phyloP scores from a whole-genome alignment of 164 flowering plant genomes.

The Platanus orientalis region DNA sequence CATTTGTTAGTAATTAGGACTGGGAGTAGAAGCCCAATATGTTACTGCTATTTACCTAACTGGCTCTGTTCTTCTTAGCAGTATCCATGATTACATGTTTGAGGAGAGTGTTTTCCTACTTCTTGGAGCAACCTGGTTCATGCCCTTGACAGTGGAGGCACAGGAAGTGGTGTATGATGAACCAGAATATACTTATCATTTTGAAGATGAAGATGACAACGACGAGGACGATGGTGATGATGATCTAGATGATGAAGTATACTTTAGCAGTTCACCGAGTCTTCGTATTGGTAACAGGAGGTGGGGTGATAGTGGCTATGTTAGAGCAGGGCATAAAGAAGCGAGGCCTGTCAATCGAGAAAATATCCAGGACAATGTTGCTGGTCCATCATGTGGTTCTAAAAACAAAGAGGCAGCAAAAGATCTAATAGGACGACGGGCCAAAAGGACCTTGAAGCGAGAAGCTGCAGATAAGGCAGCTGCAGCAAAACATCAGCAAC shows the following conservation, averaged over 20 bases:
- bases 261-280: conserved; percentile 34
- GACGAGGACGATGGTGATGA: too few species aligned
- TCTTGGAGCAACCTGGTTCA: conserved; percentile 86
- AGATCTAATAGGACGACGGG: conserved; percentile 50
- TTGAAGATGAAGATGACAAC: conserved; percentile 40
- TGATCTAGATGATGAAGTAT: conserved; percentile 54
- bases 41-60: neutral
- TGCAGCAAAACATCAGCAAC: conserved; percentile 63
- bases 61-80: conserved; percentile 18
- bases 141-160: conserved; percentile 47
- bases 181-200: conserved; percentile 2
- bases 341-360: conserved; percentile 55
- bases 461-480: conserved; percentile 87
- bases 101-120: conserved; percentile 97
- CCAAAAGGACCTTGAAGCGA: conserved; percentile 74
- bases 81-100: conserved; percentile 80
- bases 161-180: conserved; percentile 37
- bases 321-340: conserved; percentile 75
- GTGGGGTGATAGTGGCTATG: conserved; percentile 90
- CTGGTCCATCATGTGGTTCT: neutral
- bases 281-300: conserved; percentile 83
- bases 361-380: conserved; percentile 21
- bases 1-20: neutral
- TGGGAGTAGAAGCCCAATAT: neutral
- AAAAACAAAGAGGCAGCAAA: conserved; percentile 28